Conservation (phyloP, 2,329 filamentous ascomycete genomes). For the Ophiosphaerella korrae region DNA sequence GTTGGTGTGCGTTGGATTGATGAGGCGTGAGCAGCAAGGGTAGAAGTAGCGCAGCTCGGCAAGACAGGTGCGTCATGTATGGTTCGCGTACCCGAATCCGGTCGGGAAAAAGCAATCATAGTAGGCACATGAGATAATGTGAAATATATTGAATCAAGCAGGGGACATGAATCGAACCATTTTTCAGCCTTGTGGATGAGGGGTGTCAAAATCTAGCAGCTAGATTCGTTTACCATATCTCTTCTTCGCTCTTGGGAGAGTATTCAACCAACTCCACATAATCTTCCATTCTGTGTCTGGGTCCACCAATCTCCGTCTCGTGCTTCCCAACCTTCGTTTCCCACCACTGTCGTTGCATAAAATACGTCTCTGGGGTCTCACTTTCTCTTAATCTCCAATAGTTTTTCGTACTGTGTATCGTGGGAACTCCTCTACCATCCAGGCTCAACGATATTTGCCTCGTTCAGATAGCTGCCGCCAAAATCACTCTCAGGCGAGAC, state of each 20-base stretch:
- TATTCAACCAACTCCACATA: conserved; percentile 6
- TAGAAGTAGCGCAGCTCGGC: background rate
- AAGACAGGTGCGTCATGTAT: no score
- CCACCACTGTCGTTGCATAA: conserved; percentile 33
- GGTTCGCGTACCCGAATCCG: no score
- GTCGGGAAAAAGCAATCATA: no score
- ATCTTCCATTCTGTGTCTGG: conserved; percentile 16
- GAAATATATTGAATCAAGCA: background rate
- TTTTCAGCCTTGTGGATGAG: background rate
- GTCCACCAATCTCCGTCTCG: conserved; percentile 12
- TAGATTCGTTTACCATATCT: background rate
- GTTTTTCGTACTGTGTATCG: conserved; percentile 27
- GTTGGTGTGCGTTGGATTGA: conserved; percentile 1
- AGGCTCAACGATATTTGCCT: conserved; percentile 29
- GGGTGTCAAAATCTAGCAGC: background rate
- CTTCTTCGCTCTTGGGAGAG: background rate
- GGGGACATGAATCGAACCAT: background rate
- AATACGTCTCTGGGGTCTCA: conserved; percentile 38
- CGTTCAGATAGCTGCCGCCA: conserved; percentile 31
- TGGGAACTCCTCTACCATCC: conserved; percentile 30
- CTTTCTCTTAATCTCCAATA: conserved; percentile 35
- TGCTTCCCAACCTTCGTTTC: conserved; percentile 33
- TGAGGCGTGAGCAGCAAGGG: background rate
- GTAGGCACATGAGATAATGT: no score
- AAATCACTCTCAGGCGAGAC: conserved; percentile 20